phyloP scores from a whole-genome alignment of 768 basidiomycete genomes.

The Clathrus columnatus region DNA sequence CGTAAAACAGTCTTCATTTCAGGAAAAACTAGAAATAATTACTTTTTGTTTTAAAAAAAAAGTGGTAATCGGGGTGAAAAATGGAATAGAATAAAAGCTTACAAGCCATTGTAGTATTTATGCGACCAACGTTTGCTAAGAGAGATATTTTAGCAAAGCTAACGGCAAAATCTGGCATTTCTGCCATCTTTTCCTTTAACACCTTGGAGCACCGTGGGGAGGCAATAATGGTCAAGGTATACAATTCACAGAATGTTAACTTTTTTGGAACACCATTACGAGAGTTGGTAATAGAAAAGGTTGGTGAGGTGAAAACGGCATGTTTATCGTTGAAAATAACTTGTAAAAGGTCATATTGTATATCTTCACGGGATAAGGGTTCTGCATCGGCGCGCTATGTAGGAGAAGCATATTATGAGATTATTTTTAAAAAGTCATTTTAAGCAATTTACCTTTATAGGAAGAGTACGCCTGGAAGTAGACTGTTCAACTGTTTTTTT shows the following conservation, averaged over 20 bases:
- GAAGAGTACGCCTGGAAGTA: constrained; percentile 5
- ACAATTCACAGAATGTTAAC: constrained; percentile 75
- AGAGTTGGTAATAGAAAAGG: constrained; percentile 42
- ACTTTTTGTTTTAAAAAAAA: not conserved
- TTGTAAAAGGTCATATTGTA: constrained; percentile 74
- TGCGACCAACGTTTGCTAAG: constrained; percentile 68
- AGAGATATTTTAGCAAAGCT: constrained; percentile 71
- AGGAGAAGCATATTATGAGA: not conserved
- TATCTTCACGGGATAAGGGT: constrained; percentile 55
- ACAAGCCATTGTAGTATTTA: constrained; percentile 83
- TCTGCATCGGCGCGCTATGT: constrained; percentile 40
- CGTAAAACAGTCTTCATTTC: constrained; percentile 72
- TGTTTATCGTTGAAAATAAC: constrained; percentile 66
- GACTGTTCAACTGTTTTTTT: not conserved
- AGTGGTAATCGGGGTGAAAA: constrained; percentile 6
- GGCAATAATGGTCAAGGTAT: constrained; percentile 70
- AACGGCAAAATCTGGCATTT: constrained; percentile 49
- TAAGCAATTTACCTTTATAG: constrained; percentile 6
- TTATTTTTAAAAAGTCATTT: not conserved
- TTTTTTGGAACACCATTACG: constrained; percentile 32
- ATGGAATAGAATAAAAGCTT: constrained; percentile 51
- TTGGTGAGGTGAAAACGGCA: constrained; percentile 50
- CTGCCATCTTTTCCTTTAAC: constrained; percentile 63
- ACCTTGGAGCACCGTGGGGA: constrained; percentile 63
- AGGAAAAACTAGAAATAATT: constrained; percentile 49